Evolutionary conservation across 805 yeast species (phyloP).

Genomic region (Ogataea saltuana): DNA sequence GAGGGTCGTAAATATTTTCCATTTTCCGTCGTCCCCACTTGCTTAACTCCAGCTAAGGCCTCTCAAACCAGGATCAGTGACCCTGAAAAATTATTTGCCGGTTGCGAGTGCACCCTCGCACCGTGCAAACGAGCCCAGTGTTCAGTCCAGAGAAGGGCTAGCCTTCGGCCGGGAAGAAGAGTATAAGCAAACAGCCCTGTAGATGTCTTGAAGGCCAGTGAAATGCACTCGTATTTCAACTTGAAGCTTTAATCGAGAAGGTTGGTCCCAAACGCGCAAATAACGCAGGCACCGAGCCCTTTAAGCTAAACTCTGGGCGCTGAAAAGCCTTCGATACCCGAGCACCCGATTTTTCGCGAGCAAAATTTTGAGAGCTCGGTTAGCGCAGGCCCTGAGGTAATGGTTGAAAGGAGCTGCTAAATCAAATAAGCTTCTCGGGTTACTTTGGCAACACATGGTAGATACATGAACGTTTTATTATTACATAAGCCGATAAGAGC

Average conservation of each 20-base stretch:
- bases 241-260: constrained; percentile 2
- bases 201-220: background rate
- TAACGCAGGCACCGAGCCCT: no score
- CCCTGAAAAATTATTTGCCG: no score
- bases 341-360: background rate
- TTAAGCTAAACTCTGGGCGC: no score
- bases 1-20: background rate
- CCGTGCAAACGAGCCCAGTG: no score
- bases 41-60: constrained; percentile 4
- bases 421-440: background rate
- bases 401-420: no score
- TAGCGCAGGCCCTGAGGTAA: no score
- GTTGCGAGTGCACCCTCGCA: no score
- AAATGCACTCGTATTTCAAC: background rate
- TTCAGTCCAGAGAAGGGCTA: no score
- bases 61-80: constrained; percentile 4
- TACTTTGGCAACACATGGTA: background rate
- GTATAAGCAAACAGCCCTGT: background rate
- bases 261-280: no score
- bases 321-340: constrained; percentile 4
- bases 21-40: background rate
- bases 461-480: background rate
- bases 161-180: no score
- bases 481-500: no score
- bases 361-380: background rate